A percentile compares a stretch with the other conserved stretches of the same genome.
Evolutionary conservation across 2,329 filamentous ascomycete species (phyloP).

Genomic region (Pseudonectria foliicola): DNA sequence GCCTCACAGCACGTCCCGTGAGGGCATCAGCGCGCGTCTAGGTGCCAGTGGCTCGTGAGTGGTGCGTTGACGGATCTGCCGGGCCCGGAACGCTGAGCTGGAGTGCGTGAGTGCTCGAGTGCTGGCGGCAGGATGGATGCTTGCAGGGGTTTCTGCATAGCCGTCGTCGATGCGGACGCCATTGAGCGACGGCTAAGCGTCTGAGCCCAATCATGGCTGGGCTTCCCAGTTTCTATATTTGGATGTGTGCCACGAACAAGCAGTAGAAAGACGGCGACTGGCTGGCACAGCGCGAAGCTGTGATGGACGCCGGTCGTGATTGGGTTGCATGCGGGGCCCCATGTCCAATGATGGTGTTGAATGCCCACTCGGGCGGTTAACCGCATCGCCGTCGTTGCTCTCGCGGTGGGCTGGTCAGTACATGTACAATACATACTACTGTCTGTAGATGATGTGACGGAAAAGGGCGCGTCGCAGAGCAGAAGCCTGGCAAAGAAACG

Average conservation of each 20-base stretch:
- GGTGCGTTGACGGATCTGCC: conserved; percentile 14
- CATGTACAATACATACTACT: too few species aligned
- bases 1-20: too few species aligned
- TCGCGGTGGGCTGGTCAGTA: conserved; percentile 15
- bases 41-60: conserved; percentile 17
- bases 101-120: too few species aligned
- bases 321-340: conserved; percentile 12
- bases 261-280: conserved; percentile 18
- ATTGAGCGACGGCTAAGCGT: conserved; percentile 13
- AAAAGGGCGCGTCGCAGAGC: conserved; percentile 6
- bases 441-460: conserved; percentile 17
- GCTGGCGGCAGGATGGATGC: conserved; percentile 14
- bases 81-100: conserved; percentile 12
- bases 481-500: too few species aligned
- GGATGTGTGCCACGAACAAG: conserved; percentile 20
- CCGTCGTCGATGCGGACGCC: conserved; percentile 14
- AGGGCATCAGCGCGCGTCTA: conserved; percentile 10
- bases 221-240: conserved; percentile 28
- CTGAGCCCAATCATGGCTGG: conserved; percentile 26
- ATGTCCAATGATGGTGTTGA: conserved; percentile 14
- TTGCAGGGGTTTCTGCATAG: conserved; percentile 4
- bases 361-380: conserved; percentile 21
- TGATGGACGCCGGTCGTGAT: conserved; percentile 16
- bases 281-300: conserved; percentile 34
- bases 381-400: conserved; percentile 8